Base-by-base conservation (phyloP, 1,139 yeast species). In the Diutina mesorugosa region DNA sequence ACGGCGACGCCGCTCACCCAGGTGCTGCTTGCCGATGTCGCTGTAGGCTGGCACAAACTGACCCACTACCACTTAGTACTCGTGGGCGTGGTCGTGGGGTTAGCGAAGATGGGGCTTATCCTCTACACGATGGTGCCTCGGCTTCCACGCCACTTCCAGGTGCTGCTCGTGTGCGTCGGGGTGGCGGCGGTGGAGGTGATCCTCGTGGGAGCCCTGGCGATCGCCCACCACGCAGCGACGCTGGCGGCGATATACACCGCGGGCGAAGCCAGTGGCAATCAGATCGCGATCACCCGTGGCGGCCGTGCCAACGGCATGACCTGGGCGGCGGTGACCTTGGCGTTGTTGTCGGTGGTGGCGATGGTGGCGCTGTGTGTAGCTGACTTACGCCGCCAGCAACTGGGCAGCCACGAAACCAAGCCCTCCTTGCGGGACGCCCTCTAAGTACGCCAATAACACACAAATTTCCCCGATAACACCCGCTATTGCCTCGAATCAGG, bases 161-260 rank as follows among this genome's bases (percentile, higher is more conserved):
- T 74, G 5, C 67, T 70, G 35, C 73, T 69, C 55, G 60, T 72
- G 3, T 65, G 72, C 9, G 61, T 79, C 45, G 65, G 69, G 0
- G 58, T 79, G 21, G 68, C 79, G 4, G 68, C 76, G 0, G 57
- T 71, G 0, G 66, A 77, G 55, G 70, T 77, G 30, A 62, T 84
- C 10, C 57, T 84, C 3, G 84, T 90, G 87, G 87, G 88, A 0
- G 68, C 84, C 53, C 90, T 90, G 0, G 76, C 89, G 1, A 83
- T 85, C 79, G 77, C 89, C 72, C 78, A 79, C 56, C 84, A 83
- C 61, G 84, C 84, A 55, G 87, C 87, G 0, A 74, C 77, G 0
- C 71, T 70, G 51, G 72, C 86, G 0, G 75, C 80, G 3, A 62
- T 66, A 2, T 63, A 66, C 6, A 64, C 84, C 55, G 75, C 83